phyloP scores from a whole-genome alignment of 352 stramenopile genomes.

The Pythium brassicae region DNA sequence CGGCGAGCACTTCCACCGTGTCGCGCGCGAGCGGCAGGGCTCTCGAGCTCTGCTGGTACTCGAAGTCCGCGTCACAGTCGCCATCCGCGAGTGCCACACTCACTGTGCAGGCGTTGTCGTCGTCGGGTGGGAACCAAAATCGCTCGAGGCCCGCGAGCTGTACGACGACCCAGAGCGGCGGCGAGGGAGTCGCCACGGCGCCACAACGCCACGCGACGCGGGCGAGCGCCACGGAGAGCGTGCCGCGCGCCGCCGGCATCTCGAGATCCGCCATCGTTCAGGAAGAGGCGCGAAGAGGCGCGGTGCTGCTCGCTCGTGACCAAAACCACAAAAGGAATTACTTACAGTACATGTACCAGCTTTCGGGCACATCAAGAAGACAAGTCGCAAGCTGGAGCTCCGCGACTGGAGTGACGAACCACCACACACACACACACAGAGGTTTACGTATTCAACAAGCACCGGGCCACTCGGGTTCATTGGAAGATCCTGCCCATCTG shows the following conservation, averaged over 20 bases:
- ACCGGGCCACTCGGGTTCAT: neutral
- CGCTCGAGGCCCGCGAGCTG: constrained; percentile 2
- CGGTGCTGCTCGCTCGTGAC: neutral
- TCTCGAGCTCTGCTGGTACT: constrained; percentile 51
- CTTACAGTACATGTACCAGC: too few species aligned
- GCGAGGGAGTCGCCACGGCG: neutral
- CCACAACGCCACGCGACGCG: too few species aligned
- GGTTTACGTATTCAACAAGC: too few species aligned
- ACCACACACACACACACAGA: too few species aligned
- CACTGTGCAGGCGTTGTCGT: neutral
- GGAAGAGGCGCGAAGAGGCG: too few species aligned
- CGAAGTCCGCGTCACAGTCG: constrained; percentile 6
- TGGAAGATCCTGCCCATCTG: constrained; percentile 8
- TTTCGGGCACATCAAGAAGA: too few species aligned
- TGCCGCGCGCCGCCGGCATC: too few species aligned
- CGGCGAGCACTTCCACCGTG: constrained; percentile 32
- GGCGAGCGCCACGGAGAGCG: too few species aligned
- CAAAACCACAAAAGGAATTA: too few species aligned
- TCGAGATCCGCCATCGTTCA: too few species aligned
- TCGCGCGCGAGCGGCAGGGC: constrained; percentile 27
- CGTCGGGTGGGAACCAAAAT: constrained; percentile 1
- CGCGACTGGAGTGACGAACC: too few species aligned
- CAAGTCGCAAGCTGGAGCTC: too few species aligned
- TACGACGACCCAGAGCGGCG: neutral
- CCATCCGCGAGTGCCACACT: neutral